Base-by-base conservation (phyloP, 176 grass and related monocot genomes). In the Cocos nucifera region DNA sequence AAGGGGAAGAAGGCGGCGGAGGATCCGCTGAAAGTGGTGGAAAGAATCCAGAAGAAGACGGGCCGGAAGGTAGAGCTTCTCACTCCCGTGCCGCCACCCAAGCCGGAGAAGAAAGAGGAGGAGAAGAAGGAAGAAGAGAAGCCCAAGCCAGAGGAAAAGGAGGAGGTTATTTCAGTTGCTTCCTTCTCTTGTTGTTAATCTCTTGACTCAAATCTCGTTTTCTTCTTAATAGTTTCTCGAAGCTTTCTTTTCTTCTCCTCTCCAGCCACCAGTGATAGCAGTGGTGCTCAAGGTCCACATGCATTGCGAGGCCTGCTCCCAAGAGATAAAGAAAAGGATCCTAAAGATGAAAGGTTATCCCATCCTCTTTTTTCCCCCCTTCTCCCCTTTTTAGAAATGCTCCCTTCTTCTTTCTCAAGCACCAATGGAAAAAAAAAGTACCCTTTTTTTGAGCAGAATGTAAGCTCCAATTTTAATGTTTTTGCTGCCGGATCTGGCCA, bases 281-380 rank as follows among this genome's bases (percentile, higher is more conserved):
- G 87, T 84, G 1, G 78, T 88, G 65, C 70, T 91, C 26, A 91
- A 90, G 80, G 84, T 96, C 58, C 78, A 87, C 73, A 87, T 90
- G 84, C 92, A 96, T 28, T 83, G 87, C 59, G 80, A 96, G 75
- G 83, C 78, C n/a, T 96, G 87, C 50, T 78, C 87, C 21, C 81
- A 83, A 50, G 75, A 56, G 44, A 96, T 91, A 27, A 80, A 63
- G 66, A 96, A 85, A 65, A 88, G 66, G 54, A 91, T 96, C 63
- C 79, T 83, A 28, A 90, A 80, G 72, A 88, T 91, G 87, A 91
- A 97, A 91, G 83, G 92, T 97, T 3, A 44, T 14, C 7, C 39
- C 21, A 6, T 63, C 4, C n/a, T 75, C 65, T 68, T 4, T 19
- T 15, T 19, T 23, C 23, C 23, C 23, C 21, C 30, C 70, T 62